Evolutionary conservation across 1,284 basidiomycete species (phyloP).

Genomic region (Cutaneotrichosporon spelunceum): DNA sequence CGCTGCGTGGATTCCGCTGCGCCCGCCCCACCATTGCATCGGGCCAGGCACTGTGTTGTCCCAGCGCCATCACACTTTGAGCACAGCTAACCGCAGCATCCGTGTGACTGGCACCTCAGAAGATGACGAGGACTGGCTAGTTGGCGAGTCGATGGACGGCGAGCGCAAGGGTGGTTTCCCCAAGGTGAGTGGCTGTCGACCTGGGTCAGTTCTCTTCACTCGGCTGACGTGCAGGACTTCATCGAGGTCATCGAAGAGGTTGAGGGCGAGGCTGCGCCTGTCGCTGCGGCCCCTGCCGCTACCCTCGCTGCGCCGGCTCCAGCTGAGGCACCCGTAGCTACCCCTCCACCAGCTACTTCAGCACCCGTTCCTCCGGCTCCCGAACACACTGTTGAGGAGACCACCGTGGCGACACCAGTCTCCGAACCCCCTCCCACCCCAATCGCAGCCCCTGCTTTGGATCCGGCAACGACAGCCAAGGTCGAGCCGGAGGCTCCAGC

Average conservation of each 20-base stretch:
- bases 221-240: conserved; percentile 40
- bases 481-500: neutral
- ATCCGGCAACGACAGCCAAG: neutral
- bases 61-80: neutral
- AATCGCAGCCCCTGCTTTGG: neutral
- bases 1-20: neutral
- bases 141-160: conserved; percentile 49
- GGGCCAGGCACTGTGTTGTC: neutral
- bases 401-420: neutral
- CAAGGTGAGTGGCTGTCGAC: conserved; percentile 31
- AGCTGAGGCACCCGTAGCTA: neutral
- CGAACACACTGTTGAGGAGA: neutral
- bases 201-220: neutral
- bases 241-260: conserved; percentile 24
- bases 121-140: conserved; percentile 52
- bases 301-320: neutral
- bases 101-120: conserved; percentile 49
- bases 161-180: conserved; percentile 48
- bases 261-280: conserved; percentile 28
- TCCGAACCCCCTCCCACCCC: neutral
- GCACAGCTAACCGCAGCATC: conserved; percentile 36
- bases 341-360: neutral
- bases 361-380: conserved; percentile 1
- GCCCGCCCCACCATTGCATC: neutral
- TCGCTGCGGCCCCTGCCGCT: conserved; percentile 43